Conservation (phyloP, 2,329 filamentous ascomycete genomes). For the Aspergillus pseudonomiae region DNA sequence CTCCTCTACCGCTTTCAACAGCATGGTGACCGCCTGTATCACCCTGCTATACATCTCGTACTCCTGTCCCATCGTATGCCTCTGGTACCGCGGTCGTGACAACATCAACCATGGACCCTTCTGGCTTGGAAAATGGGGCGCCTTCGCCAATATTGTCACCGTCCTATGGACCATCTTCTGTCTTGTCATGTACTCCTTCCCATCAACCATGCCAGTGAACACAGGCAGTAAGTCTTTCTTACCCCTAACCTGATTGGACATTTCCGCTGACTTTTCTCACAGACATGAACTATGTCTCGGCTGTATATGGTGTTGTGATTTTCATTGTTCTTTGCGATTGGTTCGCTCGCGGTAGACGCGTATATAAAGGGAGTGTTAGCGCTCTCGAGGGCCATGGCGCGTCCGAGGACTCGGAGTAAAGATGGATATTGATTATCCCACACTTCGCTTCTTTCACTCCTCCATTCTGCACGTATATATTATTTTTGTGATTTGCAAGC, state of each 20-base stretch:
- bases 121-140: slow-evolving; percentile 50
- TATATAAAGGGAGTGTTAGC: slow-evolving; percentile 29
- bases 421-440: slow-evolving; percentile 7
- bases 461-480: neutral
- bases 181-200: slow-evolving; percentile 43
- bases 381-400: slow-evolving; percentile 10
- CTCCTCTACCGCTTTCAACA: slow-evolving; percentile 46
- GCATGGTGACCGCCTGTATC: slow-evolving; percentile 51
- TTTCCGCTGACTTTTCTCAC: slow-evolving; percentile 1
- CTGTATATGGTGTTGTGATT: slow-evolving; percentile 38
- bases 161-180: slow-evolving; percentile 52
- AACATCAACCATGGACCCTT: slow-evolving; percentile 52
- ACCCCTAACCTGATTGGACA: neutral
- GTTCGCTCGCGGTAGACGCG: slow-evolving; percentile 34
- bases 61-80: slow-evolving; percentile 50
- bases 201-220: slow-evolving; percentile 36
- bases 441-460: slow-evolving; percentile 4
- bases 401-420: slow-evolving; percentile 3
- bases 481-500: neutral
- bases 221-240: slow-evolving; percentile 36
- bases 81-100: slow-evolving; percentile 49
- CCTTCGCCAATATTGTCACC: slow-evolving; percentile 46
- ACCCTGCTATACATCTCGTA: slow-evolving; percentile 53
- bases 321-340: slow-evolving; percentile 41
- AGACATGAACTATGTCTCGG: slow-evolving; percentile 50